Conservation (phyloP, 257 asterid species). For the Solanum appendiculatum region DNA sequence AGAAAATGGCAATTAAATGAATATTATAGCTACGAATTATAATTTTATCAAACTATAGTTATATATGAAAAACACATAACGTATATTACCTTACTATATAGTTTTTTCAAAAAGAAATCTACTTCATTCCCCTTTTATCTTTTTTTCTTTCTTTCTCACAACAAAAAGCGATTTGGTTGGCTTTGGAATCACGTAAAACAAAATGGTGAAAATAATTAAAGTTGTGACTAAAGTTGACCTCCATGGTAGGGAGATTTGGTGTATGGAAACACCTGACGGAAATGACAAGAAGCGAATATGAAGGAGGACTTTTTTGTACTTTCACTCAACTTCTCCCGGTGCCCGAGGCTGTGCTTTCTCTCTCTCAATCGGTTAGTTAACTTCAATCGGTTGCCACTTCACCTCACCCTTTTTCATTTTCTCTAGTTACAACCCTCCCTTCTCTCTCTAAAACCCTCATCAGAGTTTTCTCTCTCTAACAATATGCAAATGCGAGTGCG, state of each 20-base stretch:
- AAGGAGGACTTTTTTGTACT: constrained; percentile 6
- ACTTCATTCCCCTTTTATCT: too few relatives aligned
- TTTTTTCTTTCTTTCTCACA: too few relatives aligned
- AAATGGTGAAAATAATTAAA: neutral
- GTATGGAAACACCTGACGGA: neutral
- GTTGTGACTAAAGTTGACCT: neutral
- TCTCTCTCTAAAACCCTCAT: neutral
- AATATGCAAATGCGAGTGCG: constrained; percentile 5
- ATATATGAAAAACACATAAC: too few relatives aligned
- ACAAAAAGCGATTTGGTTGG: neutral
- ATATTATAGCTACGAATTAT: too few relatives aligned
- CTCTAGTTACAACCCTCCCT: neutral
- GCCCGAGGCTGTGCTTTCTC: neutral
- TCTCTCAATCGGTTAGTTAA: neutral
- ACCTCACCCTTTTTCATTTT: neutral
- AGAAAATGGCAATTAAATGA: too few relatives aligned
- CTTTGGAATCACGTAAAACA: neutral
- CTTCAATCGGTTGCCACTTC: neutral
- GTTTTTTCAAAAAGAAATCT: too few relatives aligned
- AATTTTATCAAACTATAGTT: too few relatives aligned
- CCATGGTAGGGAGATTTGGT: neutral
- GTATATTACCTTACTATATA: too few relatives aligned
- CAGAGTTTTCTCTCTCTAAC: constrained; percentile 1
- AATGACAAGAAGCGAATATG: neutral
- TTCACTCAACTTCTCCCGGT: neutral